Evolutionary conservation across 345 rosid genomes (phyloP).

Genomic region (Dovyalis caffra): DNA sequence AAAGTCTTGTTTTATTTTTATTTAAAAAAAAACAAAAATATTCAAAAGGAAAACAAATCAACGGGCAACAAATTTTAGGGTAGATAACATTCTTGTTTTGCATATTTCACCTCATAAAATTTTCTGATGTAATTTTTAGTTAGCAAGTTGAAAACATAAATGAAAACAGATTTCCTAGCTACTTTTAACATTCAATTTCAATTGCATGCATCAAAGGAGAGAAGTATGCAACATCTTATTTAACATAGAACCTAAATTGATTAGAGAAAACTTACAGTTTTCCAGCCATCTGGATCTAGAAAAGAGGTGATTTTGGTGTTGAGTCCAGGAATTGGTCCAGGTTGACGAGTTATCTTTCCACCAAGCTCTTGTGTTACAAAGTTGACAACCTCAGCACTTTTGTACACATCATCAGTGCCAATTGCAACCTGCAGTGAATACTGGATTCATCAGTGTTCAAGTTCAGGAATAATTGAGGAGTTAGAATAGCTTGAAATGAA

Average conservation of each 20-base stretch:
- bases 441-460: not conserved
- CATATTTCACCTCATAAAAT: not conserved
- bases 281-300: slow-evolving; percentile 97
- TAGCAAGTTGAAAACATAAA: not conserved
- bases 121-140: not conserved
- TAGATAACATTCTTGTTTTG: too few species aligned
- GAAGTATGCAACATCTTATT: not conserved
- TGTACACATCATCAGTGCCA: slow-evolving; percentile 90
- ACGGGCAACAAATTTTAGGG: not conserved
- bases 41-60: not conserved
- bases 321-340: slow-evolving; percentile 87
- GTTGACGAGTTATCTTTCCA: slow-evolving; percentile 81
- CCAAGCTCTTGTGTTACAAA: slow-evolving; percentile 75
- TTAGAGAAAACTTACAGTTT: slow-evolving; percentile 53
- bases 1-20: not conserved
- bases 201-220: not conserved
- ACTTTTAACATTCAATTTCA: not conserved
- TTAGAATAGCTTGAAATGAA: not conserved
- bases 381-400: slow-evolving; percentile 82
- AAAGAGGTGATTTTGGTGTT: slow-evolving; percentile 84
- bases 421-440: slow-evolving; percentile 53
- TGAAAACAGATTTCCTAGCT: not conserved
- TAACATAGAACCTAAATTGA: not conserved
- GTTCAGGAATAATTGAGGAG: not conserved
- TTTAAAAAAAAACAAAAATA: too few species aligned